Evolutionary conservation across 2,329 filamentous ascomycete species (phyloP).

Genomic region (Pseudogymnoascus sp.): DNA sequence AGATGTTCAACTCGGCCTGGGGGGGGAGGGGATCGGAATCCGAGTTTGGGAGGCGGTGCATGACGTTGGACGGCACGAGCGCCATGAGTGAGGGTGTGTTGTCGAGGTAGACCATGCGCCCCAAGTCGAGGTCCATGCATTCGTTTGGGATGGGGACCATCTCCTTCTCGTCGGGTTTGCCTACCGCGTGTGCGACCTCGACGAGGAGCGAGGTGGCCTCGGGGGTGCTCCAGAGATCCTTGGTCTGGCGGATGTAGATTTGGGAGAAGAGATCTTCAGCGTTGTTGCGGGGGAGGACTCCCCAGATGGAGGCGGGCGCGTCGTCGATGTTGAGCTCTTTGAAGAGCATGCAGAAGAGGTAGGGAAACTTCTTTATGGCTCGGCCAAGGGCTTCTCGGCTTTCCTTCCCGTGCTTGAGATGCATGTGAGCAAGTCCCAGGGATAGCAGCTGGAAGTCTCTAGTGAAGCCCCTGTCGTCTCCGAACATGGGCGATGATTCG

Average conservation of each 20-base stretch:
- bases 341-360: conserved; percentile 75
- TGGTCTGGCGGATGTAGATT: conserved; percentile 57
- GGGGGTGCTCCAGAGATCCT: conserved; percentile 66
- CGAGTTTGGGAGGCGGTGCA: conserved; percentile 27
- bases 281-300: conserved; percentile 50
- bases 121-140: conserved; percentile 24
- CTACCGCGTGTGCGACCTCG: conserved; percentile 46
- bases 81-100: conserved; percentile 26
- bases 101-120: conserved; percentile 27
- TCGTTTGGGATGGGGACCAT: not conserved
- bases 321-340: conserved; percentile 68
- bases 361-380: conserved; percentile 69
- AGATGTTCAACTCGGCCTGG: conserved; percentile 21
- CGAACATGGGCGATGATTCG: conserved; percentile 14
- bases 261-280: conserved; percentile 50
- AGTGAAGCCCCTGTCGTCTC: conserved; percentile 30
- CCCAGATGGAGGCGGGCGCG: conserved; percentile 76
- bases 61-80: conserved; percentile 22
- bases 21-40: conserved; percentile 29
- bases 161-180: conserved; percentile 14
- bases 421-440: conserved; percentile 65
- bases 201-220: conserved; percentile 54
- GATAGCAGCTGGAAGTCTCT: conserved; percentile 53
- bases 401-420: conserved; percentile 56
- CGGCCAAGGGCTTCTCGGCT: conserved; percentile 56